phyloP scores from a whole-genome alignment of 805 yeast genomes.

The Myxozyma kluyveri region DNA sequence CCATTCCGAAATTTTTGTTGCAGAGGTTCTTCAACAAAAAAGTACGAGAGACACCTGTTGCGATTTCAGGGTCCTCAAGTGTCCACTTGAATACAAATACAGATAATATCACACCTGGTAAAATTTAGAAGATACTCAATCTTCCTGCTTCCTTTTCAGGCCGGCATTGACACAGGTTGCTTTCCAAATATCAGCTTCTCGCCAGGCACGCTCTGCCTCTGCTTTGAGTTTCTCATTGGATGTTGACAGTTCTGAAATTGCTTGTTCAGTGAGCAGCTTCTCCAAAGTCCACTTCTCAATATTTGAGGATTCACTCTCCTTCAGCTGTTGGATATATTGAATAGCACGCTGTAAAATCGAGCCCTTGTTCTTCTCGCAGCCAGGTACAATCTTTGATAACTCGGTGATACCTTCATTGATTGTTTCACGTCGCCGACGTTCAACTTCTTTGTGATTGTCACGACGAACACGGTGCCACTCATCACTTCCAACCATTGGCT shows the following conservation, averaged over 20 bases:
- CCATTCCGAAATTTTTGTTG: too few relatives aligned
- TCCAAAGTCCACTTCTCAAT: constrained; percentile 95
- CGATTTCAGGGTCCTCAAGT: too few relatives aligned
- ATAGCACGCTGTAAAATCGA: constrained; percentile 85
- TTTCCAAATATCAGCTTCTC: constrained; percentile 86
- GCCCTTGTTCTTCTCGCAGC: constrained; percentile 84
- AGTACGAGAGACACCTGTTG: too few relatives aligned
- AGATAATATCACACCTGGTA: too few relatives aligned
- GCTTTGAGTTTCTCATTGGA: constrained; percentile 83
- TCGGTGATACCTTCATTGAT: constrained; percentile 85
- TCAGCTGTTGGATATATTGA: constrained; percentile 83
- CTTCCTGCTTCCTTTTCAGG: constrained; percentile 27
- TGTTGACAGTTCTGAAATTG: constrained; percentile 76
- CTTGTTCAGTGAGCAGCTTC: constrained; percentile 87
- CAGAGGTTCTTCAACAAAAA: too few relatives aligned
- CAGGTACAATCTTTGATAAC: constrained; percentile 73
- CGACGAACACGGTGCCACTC: constrained; percentile 82
- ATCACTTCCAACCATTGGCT: constrained; percentile 70
- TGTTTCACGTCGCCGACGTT: constrained; percentile 83
- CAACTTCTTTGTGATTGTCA: constrained; percentile 93
- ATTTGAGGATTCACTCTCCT: constrained; percentile 83
- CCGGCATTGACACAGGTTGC: constrained; percentile 41
- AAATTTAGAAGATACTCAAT: too few relatives aligned
- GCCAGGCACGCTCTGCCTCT: constrained; percentile 86
- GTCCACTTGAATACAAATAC: too few relatives aligned